phyloP scores from a whole-genome alignment of 139 green algal species.

The Picochlorum sp. region DNA sequence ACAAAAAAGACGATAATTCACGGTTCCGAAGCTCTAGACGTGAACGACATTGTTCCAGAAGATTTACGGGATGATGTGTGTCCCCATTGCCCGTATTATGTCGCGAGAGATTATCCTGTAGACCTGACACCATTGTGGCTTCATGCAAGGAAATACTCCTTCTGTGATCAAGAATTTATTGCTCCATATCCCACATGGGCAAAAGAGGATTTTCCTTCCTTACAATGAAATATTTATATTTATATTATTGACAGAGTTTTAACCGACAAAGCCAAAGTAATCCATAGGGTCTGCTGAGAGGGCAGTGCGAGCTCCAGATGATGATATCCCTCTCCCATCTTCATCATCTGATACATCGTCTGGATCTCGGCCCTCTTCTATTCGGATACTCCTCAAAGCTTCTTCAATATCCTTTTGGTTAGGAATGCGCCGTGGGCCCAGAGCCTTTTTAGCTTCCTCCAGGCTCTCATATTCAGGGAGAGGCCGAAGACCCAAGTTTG shows the following conservation, averaged over 20 bases:
- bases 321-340: not conserved
- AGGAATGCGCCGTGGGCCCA: constrained; percentile 33
- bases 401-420: constrained; percentile 16
- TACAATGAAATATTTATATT: not conserved
- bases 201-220: constrained; percentile 7
- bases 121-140: constrained; percentile 55
- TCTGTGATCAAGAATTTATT: constrained; percentile 39
- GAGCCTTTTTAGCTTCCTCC: constrained; percentile 38
- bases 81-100: constrained; percentile 34
- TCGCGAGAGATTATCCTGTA: constrained; percentile 25
- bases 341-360: constrained; percentile 7
- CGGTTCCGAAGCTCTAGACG: no score
- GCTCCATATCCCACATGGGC: constrained; percentile 58
- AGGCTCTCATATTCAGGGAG: constrained; percentile 36
- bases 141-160: constrained; percentile 50
- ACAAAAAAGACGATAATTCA: no score
- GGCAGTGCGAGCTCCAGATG: constrained; percentile 13
- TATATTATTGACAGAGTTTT: not conserved
- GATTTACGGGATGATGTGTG: constrained; percentile 15
- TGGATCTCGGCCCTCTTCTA: constrained; percentile 23
- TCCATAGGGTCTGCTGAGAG: constrained; percentile 22
- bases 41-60: not conserved
- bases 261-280: constrained; percentile 43
- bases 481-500: constrained; percentile 26
- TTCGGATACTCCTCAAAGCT: constrained; percentile 21